Percentiles rank a stretch among this genome's conserved stretches.
phyloP scores from a whole-genome alignment of 345 rosid species.

The Zanthoxylum bungeanum region DNA sequence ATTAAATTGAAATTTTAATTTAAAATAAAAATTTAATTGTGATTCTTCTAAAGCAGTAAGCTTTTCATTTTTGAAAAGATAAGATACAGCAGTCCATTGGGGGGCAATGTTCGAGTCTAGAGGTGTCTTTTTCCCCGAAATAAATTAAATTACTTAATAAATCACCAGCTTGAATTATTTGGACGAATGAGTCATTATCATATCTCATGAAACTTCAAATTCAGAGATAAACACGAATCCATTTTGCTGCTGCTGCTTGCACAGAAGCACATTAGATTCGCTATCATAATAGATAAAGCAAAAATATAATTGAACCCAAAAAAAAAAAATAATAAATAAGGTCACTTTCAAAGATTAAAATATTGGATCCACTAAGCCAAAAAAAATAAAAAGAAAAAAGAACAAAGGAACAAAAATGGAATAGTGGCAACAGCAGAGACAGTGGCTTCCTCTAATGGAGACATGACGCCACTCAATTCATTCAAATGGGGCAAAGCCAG shows the following conservation, averaged over 20 bases:
- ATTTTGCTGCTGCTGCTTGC: not conserved
- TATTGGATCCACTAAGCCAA: not conserved
- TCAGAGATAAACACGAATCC: constrained; percentile 7
- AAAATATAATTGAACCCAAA: not conserved
- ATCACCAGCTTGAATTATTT: no score
- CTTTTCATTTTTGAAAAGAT: no score
- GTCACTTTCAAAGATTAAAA: constrained; percentile 5
- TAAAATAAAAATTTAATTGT: no score
- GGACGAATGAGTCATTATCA: not conserved
- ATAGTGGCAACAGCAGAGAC: constrained; percentile 21
- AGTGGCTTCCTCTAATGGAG: constrained; percentile 18
- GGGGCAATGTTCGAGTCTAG: no score
- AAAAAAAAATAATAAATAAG: not conserved
- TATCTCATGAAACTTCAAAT: not conserved
- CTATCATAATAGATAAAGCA: not conserved
- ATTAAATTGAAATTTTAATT: no score
- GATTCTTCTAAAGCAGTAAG: no score
- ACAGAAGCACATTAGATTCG: not conserved
- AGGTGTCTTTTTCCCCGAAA: no score
- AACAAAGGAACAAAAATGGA: not conserved
- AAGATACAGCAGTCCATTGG: no score
- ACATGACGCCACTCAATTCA: constrained; percentile 11
- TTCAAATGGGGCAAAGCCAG: no score
- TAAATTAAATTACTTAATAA: no score
- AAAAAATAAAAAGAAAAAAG: not conserved